phyloP scores from a whole-genome alignment of 352 stramenopile genomes.

The Peronosclerospora sorghi region DNA sequence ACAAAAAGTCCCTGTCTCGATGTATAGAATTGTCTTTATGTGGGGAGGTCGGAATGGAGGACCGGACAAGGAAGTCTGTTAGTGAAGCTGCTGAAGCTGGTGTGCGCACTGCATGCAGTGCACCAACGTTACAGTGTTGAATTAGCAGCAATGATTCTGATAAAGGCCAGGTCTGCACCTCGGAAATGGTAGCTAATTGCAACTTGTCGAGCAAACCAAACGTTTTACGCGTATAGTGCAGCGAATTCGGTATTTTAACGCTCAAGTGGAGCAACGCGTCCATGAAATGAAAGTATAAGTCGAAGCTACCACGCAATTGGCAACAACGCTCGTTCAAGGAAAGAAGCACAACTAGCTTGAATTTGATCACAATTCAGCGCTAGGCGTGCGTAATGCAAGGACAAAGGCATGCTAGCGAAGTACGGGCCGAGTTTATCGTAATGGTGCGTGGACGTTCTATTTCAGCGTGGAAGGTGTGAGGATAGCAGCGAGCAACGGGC shows the following conservation, averaged over 20 bases:
- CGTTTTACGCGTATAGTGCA: constrained; percentile 3
- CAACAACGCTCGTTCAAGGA: constrained; percentile 17
- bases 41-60: constrained; percentile 1
- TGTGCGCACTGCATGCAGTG: constrained; percentile 39
- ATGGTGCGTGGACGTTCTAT: constrained; percentile 56
- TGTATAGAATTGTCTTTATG: constrained; percentile 31
- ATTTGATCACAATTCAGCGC: constrained; percentile 38
- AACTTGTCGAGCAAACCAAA: constrained; percentile 22
- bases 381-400: constrained; percentile 33
- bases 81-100: constrained; percentile 32
- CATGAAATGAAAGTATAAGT: constrained; percentile 48
- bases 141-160: constrained; percentile 15
- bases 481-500: constrained; percentile 58
- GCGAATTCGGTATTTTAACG: constrained; percentile 10
- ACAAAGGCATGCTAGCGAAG: constrained; percentile 27
- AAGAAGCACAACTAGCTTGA: constrained; percentile 21
- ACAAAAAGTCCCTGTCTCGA: too few relatives aligned
- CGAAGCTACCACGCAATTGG: constrained; percentile 44
- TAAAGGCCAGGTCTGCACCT: constrained; percentile 24
- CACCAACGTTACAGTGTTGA: constrained; percentile 5
- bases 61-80: constrained; percentile 2
- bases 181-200: constrained; percentile 38
- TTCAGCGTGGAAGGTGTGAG: constrained; percentile 55
- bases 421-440: constrained; percentile 51
- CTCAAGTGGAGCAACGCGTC: constrained; percentile 22